phyloP scores from a whole-genome alignment of 2,329 filamentous ascomycete genomes.

The Aspergillus fumigatiaffinis region DNA sequence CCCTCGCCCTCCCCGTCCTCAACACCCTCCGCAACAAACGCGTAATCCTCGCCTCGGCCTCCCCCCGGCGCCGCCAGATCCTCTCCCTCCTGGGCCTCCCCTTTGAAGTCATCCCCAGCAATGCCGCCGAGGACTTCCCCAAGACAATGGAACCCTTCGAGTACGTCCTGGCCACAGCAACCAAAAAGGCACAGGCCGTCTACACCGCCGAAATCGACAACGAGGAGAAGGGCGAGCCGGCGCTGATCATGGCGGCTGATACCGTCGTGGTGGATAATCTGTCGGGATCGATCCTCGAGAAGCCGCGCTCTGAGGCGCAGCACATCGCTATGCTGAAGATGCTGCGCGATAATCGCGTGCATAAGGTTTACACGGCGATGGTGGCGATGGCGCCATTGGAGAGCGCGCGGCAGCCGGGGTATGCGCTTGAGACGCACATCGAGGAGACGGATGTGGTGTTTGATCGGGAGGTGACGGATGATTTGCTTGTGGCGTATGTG shows the following conservation, averaged over 20 bases:
- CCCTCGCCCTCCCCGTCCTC: constrained; percentile 73
- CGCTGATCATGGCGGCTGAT: constrained; percentile 83
- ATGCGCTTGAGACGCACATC: constrained; percentile 72
- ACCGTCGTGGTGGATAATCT: constrained; percentile 75
- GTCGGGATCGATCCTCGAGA: constrained; percentile 78
- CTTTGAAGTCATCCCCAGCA: constrained; percentile 79
- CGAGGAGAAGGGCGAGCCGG: constrained; percentile 62
- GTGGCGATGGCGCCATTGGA: constrained; percentile 77
- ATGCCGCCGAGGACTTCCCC: constrained; percentile 77
- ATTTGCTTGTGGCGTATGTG: constrained; percentile 68
- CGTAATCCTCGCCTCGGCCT: constrained; percentile 85
- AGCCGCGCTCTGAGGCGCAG: constrained; percentile 75
- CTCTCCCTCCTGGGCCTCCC: constrained; percentile 74
- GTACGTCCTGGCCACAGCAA: constrained; percentile 85
- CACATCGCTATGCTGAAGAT: constrained; percentile 80
- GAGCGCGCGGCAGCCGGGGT: constrained; percentile 78
- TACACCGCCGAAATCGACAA: constrained; percentile 58
- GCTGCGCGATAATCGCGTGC: constrained; percentile 70
- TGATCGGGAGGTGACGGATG: constrained; percentile 69
- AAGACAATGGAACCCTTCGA: constrained; percentile 78
- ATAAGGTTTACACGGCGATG: constrained; percentile 83
- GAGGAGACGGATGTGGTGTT: constrained; percentile 94
- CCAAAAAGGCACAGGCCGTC: constrained; percentile 76
- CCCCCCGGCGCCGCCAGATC: constrained; percentile 77
- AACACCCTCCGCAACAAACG: constrained; percentile 71